Evolutionary conservation across 345 rosid genomes (phyloP), one percentile per base, ranked within the genome.

Genomic region (Atalantia buxifolia): DNA sequence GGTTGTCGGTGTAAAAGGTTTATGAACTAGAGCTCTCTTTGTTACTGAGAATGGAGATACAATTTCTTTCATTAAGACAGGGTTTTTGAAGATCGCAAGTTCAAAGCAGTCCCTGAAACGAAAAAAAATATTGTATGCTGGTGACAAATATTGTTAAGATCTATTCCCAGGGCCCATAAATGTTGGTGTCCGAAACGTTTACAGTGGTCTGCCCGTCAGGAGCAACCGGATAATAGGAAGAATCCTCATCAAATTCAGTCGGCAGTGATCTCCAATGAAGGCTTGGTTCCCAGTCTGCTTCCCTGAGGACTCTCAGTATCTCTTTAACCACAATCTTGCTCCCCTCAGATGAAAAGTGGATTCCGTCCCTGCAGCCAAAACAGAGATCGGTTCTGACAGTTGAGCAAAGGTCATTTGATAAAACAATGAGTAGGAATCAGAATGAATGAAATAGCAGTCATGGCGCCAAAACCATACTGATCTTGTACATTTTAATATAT

Each of bases 231-330:
- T 81, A 72, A 85, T 75, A 48, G 8, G 77, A 79, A 4, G 86
- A 88, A 71, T 84, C 82, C 68, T 89, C 90, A 0, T 80, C 74
- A 42, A 91, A 95, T 74, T 95, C 98, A 7, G 78, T 9, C 0
- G 89, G 86, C 83, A 95, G 80, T 1, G 84, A 74, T 72, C 80
- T 86, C 93, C 95, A 87, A 56, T 87, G 53, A 30, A 93, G 89
- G 77, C 89, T 89, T 3, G 97, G 98, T 67, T 89, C 82, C 98
- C 95, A 95, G 14, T 89, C 86, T 8, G 95, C 90, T 77, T 88
- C 95, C 69, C 70, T 81, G 55, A 95, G 73, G 5, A 77, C 90
- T 69, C 83, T 88, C 71, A 89, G 13, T 24, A 95, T 85, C 88
- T 91, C 97, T 79, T 79, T 85, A 33, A 80, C 88, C 0, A 89